These are phyloP conservation scores for Cicer bijugum DNA, from an alignment of 306 rosid genomes.

Conservation along the genomic window DNA sequence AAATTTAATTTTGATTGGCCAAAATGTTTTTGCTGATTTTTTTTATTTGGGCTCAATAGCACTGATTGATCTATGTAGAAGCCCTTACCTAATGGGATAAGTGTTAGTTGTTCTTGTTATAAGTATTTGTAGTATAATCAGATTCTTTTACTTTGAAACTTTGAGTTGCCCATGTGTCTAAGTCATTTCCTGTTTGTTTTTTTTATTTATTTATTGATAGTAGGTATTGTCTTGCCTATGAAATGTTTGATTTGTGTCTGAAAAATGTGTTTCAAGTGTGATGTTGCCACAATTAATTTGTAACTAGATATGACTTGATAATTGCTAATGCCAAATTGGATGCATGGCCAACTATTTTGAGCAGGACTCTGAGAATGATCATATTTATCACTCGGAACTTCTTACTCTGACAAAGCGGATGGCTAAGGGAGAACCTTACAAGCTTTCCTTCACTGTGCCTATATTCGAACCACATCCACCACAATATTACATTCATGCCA, in stretches of 20 bases:
- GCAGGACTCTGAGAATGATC: constrained; percentile 96
- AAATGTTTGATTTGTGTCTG: constrained; percentile 29
- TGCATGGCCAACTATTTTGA: constrained; percentile 44
- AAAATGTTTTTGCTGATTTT: constrained; percentile 16
- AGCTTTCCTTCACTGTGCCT: constrained; percentile 93
- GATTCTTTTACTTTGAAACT: constrained; percentile 5
- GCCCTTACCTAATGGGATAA: background rate
- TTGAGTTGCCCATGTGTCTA: constrained; percentile 26
- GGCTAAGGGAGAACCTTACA: constrained; percentile 88
- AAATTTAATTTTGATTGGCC: background rate
- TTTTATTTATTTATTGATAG: constrained; percentile 3
- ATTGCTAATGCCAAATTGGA: constrained; percentile 33
- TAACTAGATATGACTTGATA: constrained; percentile 17
- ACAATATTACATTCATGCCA: constrained; percentile 86
- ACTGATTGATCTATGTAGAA: constrained; percentile 23
- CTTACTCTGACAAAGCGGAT: constrained; percentile 80
- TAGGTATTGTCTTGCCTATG: constrained; percentile 22
- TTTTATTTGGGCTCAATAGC: constrained; percentile 7
- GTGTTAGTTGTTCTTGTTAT: background rate
- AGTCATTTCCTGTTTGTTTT: constrained; percentile 25
- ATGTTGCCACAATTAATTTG: constrained; percentile 22
- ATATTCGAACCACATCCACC: constrained; percentile 99
- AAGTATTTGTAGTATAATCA: background rate
- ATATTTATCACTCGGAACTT: constrained; percentile 91
- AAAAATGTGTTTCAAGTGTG: constrained; percentile 28